These are phyloP conservation scores for Penicillium palitans DNA, from an alignment of 2,329 filamentous ascomycete species.

Conservation along the genomic window DNA sequence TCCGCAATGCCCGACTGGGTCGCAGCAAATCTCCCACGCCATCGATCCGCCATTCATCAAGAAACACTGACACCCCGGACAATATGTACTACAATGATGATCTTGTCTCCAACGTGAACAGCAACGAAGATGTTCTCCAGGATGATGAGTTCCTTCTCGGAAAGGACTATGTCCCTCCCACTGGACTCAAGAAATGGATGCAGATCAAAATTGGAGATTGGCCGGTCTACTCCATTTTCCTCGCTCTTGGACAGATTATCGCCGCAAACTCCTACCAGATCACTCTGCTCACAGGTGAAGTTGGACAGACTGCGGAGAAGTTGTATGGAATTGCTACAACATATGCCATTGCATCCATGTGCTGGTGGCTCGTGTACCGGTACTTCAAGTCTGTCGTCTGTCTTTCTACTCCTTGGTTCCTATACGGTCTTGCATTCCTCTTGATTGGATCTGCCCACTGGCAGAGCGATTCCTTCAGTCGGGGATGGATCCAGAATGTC, in stretches of 20 bases:
- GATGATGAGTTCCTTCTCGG: slow-evolving; percentile 59
- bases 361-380: slow-evolving; percentile 66
- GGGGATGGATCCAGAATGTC: slow-evolving; percentile 60
- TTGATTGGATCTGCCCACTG: slow-evolving; percentile 62
- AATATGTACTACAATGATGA: slow-evolving; percentile 45
- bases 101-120: slow-evolving; percentile 29
- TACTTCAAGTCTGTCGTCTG: slow-evolving; percentile 57
- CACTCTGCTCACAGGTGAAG: slow-evolving; percentile 66
- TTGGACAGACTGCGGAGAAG: slow-evolving; percentile 59
- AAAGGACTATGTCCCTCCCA: slow-evolving; percentile 58
- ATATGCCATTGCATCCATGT: slow-evolving; percentile 58
- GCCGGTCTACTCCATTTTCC: slow-evolving; percentile 64
- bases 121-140: slow-evolving; percentile 34
- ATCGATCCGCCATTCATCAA: slow-evolving; percentile 33
- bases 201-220: slow-evolving; percentile 60
- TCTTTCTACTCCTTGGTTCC: slow-evolving; percentile 60
- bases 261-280: slow-evolving; percentile 68
- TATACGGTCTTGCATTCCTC: slow-evolving; percentile 64
- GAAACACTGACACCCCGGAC: slow-evolving; percentile 39
- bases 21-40: slow-evolving; percentile 46
- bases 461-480: slow-evolving; percentile 37
- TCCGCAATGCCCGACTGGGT: slow-evolving; percentile 60
- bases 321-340: slow-evolving; percentile 62
- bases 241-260: slow-evolving; percentile 63
- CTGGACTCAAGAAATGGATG: slow-evolving; percentile 57